A percentile compares a stretch with the other conserved stretches of the same genome.
phyloP scores from a whole-genome alignment of 331 rosid genomes.

The Arachis monticola region DNA sequence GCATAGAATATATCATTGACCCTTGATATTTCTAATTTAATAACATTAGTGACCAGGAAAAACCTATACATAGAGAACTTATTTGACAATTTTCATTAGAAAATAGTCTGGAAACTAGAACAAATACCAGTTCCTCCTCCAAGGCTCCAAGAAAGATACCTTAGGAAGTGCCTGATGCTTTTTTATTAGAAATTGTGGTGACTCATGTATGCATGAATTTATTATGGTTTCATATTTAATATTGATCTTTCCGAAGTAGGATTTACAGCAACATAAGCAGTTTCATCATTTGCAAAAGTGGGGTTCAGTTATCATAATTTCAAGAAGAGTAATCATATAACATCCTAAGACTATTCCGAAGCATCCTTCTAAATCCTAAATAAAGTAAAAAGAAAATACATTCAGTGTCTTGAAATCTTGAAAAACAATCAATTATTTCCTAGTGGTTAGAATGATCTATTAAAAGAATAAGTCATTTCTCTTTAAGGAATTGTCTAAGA shows the following conservation, averaged over 20 bases:
- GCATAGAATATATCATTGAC: conserved; percentile 12
- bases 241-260: not conserved
- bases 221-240: conserved; percentile 11
- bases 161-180: conserved; percentile 7
- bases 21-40: conserved; percentile 6
- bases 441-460: too few species aligned
- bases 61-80: conserved; percentile 27
- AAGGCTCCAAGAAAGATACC: conserved; percentile 18
- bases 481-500: conserved; percentile 24
- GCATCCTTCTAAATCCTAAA: too few species aligned
- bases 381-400: too few species aligned
- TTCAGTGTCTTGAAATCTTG: too few species aligned
- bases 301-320: conserved; percentile 28
- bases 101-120: conserved; percentile 13
- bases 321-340: not conserved
- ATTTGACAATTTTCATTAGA: conserved; percentile 3
- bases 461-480: too few species aligned
- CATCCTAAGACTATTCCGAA: too few species aligned
- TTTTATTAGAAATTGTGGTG: conserved; percentile 7
- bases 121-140: conserved; percentile 14
- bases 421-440: too few species aligned
- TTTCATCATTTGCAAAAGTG: conserved; percentile 28
- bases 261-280: conserved; percentile 11
- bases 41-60: conserved; percentile 3
- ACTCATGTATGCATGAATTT: not conserved